phyloP scores from a whole-genome alignment of 2,329 filamentous ascomycete genomes.

The Esteya vermicola region DNA sequence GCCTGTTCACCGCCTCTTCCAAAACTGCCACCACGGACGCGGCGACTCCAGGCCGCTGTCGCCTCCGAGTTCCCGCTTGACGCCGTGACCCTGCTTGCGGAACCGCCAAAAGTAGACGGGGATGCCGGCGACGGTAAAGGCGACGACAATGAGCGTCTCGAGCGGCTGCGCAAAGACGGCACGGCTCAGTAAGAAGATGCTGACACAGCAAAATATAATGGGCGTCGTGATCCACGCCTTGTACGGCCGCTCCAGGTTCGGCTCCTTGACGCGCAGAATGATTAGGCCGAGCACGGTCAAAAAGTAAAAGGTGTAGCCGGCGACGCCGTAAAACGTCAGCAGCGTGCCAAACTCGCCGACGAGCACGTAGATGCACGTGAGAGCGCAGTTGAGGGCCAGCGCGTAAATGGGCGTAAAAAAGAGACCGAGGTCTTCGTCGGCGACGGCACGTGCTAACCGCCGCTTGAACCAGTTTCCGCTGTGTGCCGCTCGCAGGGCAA shows the following conservation, averaged over 20 bases:
- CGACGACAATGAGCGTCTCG: conserved; percentile 77
- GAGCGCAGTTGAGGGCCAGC: conserved; percentile 61
- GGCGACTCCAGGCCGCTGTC: conserved; percentile 17
- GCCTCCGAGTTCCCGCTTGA: conserved; percentile 23
- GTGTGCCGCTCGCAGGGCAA: conserved; percentile 29
- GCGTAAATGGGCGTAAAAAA: conserved; percentile 94
- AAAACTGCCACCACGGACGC: conserved; percentile 45
- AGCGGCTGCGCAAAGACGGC: conserved; percentile 83
- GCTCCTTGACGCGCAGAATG: conserved; percentile 75
- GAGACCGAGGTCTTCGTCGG: conserved; percentile 64
- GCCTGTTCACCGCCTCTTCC: conserved; percentile 23
- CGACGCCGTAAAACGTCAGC: conserved; percentile 93
- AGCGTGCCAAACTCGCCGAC: conserved; percentile 86
- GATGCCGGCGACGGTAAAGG: conserved; percentile 70
- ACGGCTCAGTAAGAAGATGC: conserved; percentile 75
- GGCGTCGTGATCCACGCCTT: conserved; percentile 94
- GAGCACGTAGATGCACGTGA: conserved; percentile 66
- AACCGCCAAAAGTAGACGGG: conserved; percentile 85
- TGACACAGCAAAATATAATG: conserved; percentile 97
- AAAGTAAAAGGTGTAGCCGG: conserved; percentile 96
- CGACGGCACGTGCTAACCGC: conserved; percentile 46
- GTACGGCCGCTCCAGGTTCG: conserved; percentile 78
- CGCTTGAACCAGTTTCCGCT: conserved; percentile 44
- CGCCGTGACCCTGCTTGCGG: conserved; percentile 29
- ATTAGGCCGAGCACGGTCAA: conserved; percentile 87